Conservation (phyloP, 164 flowering plant genomes). For the Stephania cephalantha region DNA sequence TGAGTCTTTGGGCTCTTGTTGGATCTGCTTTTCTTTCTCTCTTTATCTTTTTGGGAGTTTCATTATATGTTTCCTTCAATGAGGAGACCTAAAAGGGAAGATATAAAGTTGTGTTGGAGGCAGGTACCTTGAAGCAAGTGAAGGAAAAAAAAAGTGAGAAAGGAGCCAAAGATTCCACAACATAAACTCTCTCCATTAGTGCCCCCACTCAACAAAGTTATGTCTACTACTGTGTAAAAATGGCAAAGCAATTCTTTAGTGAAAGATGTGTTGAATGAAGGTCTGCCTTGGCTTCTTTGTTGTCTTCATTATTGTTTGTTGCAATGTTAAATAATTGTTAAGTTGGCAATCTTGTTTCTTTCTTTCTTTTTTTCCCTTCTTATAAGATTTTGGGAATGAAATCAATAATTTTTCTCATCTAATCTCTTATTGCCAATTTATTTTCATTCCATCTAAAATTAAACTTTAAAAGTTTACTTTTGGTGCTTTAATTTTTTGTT, state of each 20-base stretch:
- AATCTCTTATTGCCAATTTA: background rate
- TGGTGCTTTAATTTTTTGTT: too few species aligned
- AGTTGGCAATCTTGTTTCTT: background rate
- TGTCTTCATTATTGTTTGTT: background rate
- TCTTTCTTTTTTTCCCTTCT: background rate
- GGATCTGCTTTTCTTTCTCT: constrained; percentile 1
- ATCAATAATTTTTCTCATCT: too few species aligned
- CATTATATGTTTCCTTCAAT: background rate
- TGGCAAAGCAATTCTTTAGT: constrained; percentile 3
- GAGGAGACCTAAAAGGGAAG: background rate
- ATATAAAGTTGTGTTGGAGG: constrained; percentile 7
- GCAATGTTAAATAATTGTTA: background rate
- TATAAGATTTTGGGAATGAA: background rate
- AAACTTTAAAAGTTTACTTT: too few species aligned
- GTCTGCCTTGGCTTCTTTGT: background rate
- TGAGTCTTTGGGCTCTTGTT: background rate
- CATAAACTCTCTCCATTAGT: too few species aligned
- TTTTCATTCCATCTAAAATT: background rate
- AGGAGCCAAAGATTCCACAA: constrained; percentile 7
- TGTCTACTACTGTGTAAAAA: constrained; percentile 1
- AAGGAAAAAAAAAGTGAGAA: background rate
- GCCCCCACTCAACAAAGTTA: background rate
- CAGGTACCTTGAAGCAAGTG: constrained; percentile 5
- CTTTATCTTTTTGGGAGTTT: constrained; percentile 8
- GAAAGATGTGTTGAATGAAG: background rate